Evolutionary conservation across 805 yeast species (phyloP), one percentile per base, ranked within the genome.

Genomic region (Myxozyma mucilagina): DNA sequence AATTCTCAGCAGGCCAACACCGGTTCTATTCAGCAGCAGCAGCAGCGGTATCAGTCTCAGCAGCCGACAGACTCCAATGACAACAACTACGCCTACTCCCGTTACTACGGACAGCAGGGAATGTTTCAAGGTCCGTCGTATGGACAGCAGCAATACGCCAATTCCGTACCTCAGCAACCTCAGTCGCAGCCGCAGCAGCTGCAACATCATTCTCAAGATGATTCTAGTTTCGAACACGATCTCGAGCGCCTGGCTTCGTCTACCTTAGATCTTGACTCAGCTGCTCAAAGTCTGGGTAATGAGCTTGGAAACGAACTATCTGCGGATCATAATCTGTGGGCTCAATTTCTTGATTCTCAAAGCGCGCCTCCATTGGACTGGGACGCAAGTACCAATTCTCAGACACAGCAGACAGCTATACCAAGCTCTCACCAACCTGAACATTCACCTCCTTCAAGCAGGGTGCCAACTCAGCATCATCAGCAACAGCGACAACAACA

Each of bases 281-380:
- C 34, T 4, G 42, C 39, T 9, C 53, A 43, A 44, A 20, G 20
- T 14, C 20, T 41, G n/a, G 31, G 24, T 14, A 38, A 16, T 20
- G 52, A 32, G 8, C n/a, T 35, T 3, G 34, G 45, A 5, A 47
- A 31, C 18, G 35, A 36, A 6, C 18, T 50, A 1, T 35, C 35
- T 1, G 18, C 52, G 11, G 58, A 45, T 24, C 53, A 53, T 13
- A 36, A 34, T 16, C 56, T 59, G 8, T 59, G 62, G 62, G 57
- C 57, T 18, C 62, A 59, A 34, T 59, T 59, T 36, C 42, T 59
- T 14, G 56, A 59, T 20, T 44, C 62, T 10, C 62, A 59, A 44
- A 36, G 20, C n/a, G 58, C 39, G 7, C 35, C 62, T 11, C 35
- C 34, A 6, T 34, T 54, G 20, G 42, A 44, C 20, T 59, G 62